These are phyloP conservation scores for Hepatocystis sp. DNA, from an alignment of 169 alveolate genomes.

Conservation along the genomic window DNA sequence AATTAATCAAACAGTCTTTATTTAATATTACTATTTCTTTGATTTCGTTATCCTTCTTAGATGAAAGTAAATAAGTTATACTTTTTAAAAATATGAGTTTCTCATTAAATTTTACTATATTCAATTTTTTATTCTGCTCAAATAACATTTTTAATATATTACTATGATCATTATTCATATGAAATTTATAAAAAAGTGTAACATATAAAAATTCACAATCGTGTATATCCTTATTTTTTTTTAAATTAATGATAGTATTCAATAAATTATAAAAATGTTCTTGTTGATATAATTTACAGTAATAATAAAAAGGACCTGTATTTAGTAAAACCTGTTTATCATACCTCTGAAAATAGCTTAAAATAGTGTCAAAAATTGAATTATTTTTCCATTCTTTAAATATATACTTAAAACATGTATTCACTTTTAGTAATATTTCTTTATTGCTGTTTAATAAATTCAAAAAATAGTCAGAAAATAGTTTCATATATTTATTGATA, in stretches of 20 bases:
- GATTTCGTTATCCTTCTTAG: conserved; percentile 24
- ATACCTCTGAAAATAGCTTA: conserved; percentile 42
- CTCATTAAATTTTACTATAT: conserved; percentile 59
- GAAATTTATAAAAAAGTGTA: conserved; percentile 55
- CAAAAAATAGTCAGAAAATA: conserved; percentile 14
- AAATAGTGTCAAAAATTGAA: conserved; percentile 17
- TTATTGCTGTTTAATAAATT: conserved; percentile 43
- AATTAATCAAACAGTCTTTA: conserved; percentile 23
- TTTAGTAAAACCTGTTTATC: conserved; percentile 63
- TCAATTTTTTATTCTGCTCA: conserved; percentile 38
- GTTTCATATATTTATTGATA: conserved; percentile 22
- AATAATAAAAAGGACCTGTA: conserved; percentile 60
- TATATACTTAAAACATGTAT: conserved; percentile 64
- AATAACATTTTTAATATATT: conserved; percentile 34
- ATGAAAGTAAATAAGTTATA: conserved; percentile 27
- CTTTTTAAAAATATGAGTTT: conserved; percentile 50
- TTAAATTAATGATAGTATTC: conserved; percentile 48
- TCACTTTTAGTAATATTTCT: conserved; percentile 36
- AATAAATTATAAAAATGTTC: conserved; percentile 45
- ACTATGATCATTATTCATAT: conserved; percentile 47
- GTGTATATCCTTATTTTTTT: conserved; percentile 46
- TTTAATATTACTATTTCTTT: conserved; percentile 27
- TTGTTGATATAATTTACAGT: conserved; percentile 29
- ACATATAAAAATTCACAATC: conserved; percentile 38
- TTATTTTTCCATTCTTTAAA: conserved; percentile 46